These are phyloP conservation scores for Ustulina deusta DNA, from an alignment of 2,329 filamentous ascomycete species.

Conservation along the genomic window DNA sequence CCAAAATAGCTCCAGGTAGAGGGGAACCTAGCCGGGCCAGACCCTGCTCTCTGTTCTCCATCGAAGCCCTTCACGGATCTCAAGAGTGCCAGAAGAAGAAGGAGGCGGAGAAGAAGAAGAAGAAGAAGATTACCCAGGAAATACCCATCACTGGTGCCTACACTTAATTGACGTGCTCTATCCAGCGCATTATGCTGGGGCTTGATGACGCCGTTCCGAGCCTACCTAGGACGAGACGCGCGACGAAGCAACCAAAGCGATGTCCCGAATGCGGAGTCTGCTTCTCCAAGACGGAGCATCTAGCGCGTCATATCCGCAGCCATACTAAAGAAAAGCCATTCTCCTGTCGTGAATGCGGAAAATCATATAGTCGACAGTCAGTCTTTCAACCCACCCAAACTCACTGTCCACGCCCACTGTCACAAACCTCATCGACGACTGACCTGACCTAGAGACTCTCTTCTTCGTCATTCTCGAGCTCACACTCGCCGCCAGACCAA, in stretches of 20 bases:
- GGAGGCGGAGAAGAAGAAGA: too few relatives aligned
- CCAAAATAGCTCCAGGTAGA: slow-evolving; percentile 35
- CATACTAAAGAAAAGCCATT: slow-evolving; percentile 38
- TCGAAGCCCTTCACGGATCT: slow-evolving; percentile 24
- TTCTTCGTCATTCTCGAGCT: slow-evolving; percentile 36
- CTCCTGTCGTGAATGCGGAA: slow-evolving; percentile 35
- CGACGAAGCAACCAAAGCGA: slow-evolving; percentile 34
- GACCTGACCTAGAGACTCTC: slow-evolving; percentile 33
- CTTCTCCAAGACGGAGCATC: slow-evolving; percentile 38
- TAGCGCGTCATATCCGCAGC: slow-evolving; percentile 37
- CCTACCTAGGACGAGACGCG: slow-evolving; percentile 30
- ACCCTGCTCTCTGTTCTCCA: slow-evolving; percentile 22
- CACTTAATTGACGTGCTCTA: slow-evolving; percentile 3
- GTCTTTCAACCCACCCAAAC: slow-evolving; percentile 2
- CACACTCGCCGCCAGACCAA: slow-evolving; percentile 24
- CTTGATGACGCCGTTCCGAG: slow-evolving; percentile 23
- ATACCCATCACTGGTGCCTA: slow-evolving; percentile 22
- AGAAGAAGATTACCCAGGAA: slow-evolving; percentile 5
- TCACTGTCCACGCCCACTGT: background rate
- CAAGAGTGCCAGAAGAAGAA: slow-evolving; percentile 5
- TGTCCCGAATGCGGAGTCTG: slow-evolving; percentile 37
- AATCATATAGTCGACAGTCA: slow-evolving; percentile 39
- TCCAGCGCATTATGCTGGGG: slow-evolving; percentile 31
- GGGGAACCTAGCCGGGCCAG: slow-evolving; percentile 28
- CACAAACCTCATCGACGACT: background rate